Evolutionary conservation across 2,329 filamentous ascomycete species (phyloP).

Genomic region (Corynespora cassiicola): DNA sequence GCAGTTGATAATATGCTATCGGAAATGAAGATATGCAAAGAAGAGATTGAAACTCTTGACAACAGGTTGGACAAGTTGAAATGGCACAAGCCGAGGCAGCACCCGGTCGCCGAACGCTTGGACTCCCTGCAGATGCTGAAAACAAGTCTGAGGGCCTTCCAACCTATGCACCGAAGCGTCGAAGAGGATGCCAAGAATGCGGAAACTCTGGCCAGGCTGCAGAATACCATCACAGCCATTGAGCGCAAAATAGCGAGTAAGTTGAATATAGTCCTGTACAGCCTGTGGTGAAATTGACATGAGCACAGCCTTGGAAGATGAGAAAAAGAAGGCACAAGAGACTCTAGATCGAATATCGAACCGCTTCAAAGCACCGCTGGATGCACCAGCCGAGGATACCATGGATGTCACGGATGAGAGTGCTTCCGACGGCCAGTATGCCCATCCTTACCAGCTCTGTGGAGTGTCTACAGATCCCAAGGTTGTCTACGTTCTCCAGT

Average conservation of each 20-base stretch:
- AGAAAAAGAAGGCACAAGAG: slow-evolving; percentile 49
- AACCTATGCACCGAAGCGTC: slow-evolving; percentile 19
- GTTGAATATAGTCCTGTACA: slow-evolving; percentile 1
- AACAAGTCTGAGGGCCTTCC: slow-evolving; percentile 44
- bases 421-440: slow-evolving; percentile 21
- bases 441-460: slow-evolving; percentile 59
- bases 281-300: no score
- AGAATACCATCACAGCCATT: slow-evolving; percentile 36
- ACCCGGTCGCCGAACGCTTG: slow-evolving; percentile 29
- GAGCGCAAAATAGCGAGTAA: slow-evolving; percentile 39
- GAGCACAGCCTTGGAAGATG: slow-evolving; percentile 50
- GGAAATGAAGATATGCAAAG: slow-evolving; percentile 42
- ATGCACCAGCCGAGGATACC: slow-evolving; percentile 48
- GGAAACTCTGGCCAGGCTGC: slow-evolving; percentile 30
- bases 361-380: slow-evolving; percentile 53
- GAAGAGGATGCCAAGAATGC: slow-evolving; percentile 24
- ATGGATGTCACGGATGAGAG: slow-evolving; percentile 28
- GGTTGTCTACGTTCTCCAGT: slow-evolving; percentile 62
- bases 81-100: slow-evolving; percentile 35
- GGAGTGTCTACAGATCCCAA: slow-evolving; percentile 65
- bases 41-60: slow-evolving; percentile 38
- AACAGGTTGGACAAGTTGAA: slow-evolving; percentile 44
- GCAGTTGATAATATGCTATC: slow-evolving; percentile 56
- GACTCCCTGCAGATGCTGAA: slow-evolving; percentile 48
- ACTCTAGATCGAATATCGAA: slow-evolving; percentile 53